Base-by-base conservation (phyloP, 2,329 filamentous ascomycete genomes). In the Coniochaeta sp. region DNA sequence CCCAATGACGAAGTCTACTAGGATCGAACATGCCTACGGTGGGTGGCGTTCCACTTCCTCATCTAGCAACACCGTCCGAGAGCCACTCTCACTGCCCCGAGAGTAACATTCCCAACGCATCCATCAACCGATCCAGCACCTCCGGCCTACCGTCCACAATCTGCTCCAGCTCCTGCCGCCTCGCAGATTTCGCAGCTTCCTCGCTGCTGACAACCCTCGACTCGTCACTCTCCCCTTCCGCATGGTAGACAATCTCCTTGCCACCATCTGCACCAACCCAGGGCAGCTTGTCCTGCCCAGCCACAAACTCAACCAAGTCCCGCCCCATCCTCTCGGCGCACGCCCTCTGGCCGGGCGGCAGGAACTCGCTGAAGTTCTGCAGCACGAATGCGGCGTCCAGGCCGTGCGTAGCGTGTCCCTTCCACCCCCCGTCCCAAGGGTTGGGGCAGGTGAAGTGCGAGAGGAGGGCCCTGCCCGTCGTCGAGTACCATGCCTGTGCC, bases 371-470 rank as follows among this genome's bases (percentile, higher is more conserved):
- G 65, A 73, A 78, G 56, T 79, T 81, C 63, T 79, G 77, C 60
- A 78, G 75, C 28, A 80, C 63, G 57, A 74, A 78, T 0, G 71
- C 72, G 16, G 77, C 64, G 40, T 81, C 79, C 1, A 80, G 69
- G 31, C 79, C 74, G 63, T 81, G 79, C 1, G 68, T 72, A 1
- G 77, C 70, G 34, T 68, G 64, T 2, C 74, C 75, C 61, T 77
- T 72, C 69, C 66, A 77, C 1, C 68, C 67, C 1, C 78, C 78
- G 1, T 74, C 69, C 75, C 76, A 81, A 0, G 77, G 76, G 61
- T 80, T 81, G 0, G 71, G 72, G 60, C 78, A 76, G 63, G 80
- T 79, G 72, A 80, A 80, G 58, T 74, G 72, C 59, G 36, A 31
- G 9, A 66, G 59, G 59, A 7, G 58, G 16, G 26, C 47, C 47